Evolutionary conservation across 495 filamentous ascomycete species (phyloP).

Genomic region (Xylaria cubensis): DNA sequence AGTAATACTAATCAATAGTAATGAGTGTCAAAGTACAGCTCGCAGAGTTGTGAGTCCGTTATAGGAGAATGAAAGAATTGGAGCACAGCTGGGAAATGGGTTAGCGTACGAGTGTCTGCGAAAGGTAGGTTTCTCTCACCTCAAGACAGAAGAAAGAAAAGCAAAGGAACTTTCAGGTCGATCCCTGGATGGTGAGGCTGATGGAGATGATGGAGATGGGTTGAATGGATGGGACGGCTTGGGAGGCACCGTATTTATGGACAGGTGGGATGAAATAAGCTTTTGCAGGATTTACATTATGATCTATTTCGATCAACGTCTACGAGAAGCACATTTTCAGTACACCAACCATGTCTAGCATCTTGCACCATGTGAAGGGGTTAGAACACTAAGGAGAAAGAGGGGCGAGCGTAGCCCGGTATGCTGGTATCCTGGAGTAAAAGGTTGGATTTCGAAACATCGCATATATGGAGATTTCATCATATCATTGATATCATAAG

Average conservation of each 20-base stretch:
- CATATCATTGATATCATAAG: constrained; percentile 25
- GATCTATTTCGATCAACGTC: constrained; percentile 11
- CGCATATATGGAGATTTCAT: neutral
- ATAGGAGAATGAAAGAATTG: constrained; percentile 33
- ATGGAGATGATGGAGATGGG: constrained; percentile 37
- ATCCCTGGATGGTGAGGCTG: constrained; percentile 28
- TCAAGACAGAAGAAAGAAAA: constrained; percentile 33
- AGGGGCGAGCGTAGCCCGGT: neutral
- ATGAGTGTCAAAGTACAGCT: constrained; percentile 15
- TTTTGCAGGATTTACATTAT: constrained; percentile 29
- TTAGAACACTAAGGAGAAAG: neutral
- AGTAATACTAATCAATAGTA: constrained; percentile 22
- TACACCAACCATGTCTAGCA: neutral
- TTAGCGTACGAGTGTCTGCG: constrained; percentile 19
- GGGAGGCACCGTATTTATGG: constrained; percentile 40
- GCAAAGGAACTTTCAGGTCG: constrained; percentile 22
- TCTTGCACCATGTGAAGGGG: constrained; percentile 8
- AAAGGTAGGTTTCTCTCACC: constrained; percentile 29
- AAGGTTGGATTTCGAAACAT: neutral
- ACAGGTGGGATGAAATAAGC: constrained; percentile 29
- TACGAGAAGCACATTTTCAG: constrained; percentile 4
- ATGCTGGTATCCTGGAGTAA: neutral
- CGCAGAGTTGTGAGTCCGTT: constrained; percentile 16
- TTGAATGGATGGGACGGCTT: constrained; percentile 24
- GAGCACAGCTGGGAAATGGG: constrained; percentile 47